Percentiles rank a stretch among this genome's conserved stretches.
These are phyloP conservation scores for Populus pruinosa DNA, from an alignment of 345 rosid genomes.

Conservation along the genomic window DNA sequence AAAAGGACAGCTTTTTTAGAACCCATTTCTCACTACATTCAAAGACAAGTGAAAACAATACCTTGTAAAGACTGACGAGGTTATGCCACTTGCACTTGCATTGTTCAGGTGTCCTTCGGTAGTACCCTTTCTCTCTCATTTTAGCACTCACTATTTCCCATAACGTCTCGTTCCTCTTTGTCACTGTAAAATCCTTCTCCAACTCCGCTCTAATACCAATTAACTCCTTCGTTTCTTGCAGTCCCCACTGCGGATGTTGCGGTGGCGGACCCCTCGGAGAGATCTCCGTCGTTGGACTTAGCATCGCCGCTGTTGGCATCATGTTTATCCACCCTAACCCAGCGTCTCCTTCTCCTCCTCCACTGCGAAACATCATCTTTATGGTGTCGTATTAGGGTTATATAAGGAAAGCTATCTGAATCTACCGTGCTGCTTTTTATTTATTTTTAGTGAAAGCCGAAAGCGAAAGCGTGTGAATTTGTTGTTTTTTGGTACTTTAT, in stretches of 20 bases:
- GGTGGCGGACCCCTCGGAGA: not conserved
- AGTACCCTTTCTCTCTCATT: conserved; percentile 48
- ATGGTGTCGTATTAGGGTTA: too few species aligned
- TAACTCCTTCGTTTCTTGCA: conserved; percentile 49
- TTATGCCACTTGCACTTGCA: conserved; percentile 71
- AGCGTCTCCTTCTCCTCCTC: conserved; percentile 11
- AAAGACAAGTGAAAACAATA: not conserved
- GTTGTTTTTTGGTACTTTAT: too few species aligned
- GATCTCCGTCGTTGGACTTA: conserved; percentile 4
- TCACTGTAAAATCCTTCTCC: conserved; percentile 45
- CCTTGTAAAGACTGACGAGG: conserved; percentile 62
- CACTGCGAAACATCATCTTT: too few species aligned
- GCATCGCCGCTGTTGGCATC: conserved; percentile 15
- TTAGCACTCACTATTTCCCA: conserved; percentile 49
- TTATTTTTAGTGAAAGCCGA: too few species aligned
- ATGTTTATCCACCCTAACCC: not conserved
- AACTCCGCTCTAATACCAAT: conserved; percentile 43
- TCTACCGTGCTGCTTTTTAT: not conserved
- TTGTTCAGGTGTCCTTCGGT: conserved; percentile 47
- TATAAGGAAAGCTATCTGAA: too few species aligned
- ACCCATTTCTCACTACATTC: not conserved
- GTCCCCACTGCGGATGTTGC: conserved; percentile 46
- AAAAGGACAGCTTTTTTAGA: not conserved
- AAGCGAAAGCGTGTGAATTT: too few species aligned
- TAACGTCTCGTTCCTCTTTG: conserved; percentile 47